Base-by-base conservation (phyloP, 1,284 basidiomycete species). In the Macrocystidia cucumis region DNA sequence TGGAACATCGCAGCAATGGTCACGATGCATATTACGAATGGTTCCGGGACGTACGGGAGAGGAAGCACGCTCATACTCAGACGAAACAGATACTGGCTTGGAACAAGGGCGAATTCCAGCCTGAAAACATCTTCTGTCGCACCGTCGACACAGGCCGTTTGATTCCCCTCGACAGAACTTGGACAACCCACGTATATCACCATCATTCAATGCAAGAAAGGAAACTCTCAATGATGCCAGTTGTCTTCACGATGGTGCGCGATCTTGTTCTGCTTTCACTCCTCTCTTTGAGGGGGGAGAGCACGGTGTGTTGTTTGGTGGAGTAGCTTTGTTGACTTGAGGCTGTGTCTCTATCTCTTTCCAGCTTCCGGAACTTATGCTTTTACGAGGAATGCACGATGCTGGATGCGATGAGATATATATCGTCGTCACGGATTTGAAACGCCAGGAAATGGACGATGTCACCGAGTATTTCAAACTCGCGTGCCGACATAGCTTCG, bases 171-270 rank as follows among this genome's bases (percentile, higher is more conserved):
- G 79, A 83, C 64, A 67, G 80, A 40, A 81, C 80, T 22, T 84
- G 80, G 80, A 78, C 74, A 24, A 84, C 81, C 4, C 78, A 84
- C 56, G 75, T 84, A 25, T 84, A 78, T 50, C 77, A 83, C 51
- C 80, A 84, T 44, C 65, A 71, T 42, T 76, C 79, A 2, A 79
- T 84, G 71, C 67, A 74, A 42, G 78, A 81, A 44, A 65, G 77
- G 38, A 78, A 76, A 42, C 52, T 79, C 28, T 74, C 74, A 17
- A 83, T 83, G 78, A 78, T 81, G 69, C 80, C 78, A 3, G 79
- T 84, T 5, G 75, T 84, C 1, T 82, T 82, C 48, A 83, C 81
- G 29, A 82, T 84, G 76, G 35, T 34, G 35, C 34, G 37, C 22
- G 39, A 44, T 47, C 41, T n/a, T 37, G 35, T 22, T 39, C 32